Evolutionary conservation across 441 rosid species (phyloP).

Genomic region (Viola pubescens): DNA sequence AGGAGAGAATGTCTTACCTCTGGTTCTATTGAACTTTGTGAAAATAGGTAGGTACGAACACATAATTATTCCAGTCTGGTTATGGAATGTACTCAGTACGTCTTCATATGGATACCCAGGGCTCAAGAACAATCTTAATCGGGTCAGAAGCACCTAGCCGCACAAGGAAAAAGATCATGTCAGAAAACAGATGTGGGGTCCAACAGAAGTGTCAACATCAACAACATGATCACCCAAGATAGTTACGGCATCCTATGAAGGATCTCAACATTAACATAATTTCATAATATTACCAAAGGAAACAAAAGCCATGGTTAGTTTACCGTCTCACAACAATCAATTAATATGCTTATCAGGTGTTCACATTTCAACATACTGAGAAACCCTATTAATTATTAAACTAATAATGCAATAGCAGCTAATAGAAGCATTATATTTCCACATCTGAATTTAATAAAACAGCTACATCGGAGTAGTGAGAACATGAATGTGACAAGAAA

Average conservation of each 20-base stretch:
- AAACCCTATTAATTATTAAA: not conserved
- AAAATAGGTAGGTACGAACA: conserved; percentile 71
- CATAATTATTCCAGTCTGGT: conserved; percentile 70
- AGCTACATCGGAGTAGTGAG: too few relatives aligned
- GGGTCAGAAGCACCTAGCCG: conserved; percentile 53
- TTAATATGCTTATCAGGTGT: not conserved
- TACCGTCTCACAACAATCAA: not conserved
- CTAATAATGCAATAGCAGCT: not conserved
- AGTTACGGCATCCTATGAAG: too few relatives aligned
- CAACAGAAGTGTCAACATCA: too few relatives aligned
- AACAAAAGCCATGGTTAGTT: too few relatives aligned
- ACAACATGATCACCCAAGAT: too few relatives aligned
- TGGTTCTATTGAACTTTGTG: conserved; percentile 66
- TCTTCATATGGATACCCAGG: conserved; percentile 92
- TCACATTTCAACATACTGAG: not conserved
- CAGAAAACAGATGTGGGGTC: not conserved
- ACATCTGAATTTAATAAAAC: too few relatives aligned
- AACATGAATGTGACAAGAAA: not conserved
- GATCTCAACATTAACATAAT: too few relatives aligned
- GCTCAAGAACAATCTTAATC: conserved; percentile 75
- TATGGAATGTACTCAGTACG: conserved; percentile 72
- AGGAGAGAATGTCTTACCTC: conserved; percentile 34
- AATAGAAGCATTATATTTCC: too few relatives aligned
- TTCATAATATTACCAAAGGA: too few relatives aligned
- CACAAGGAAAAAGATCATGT: conserved; percentile 3